phyloP scores from a whole-genome alignment of 768 basidiomycete genomes.

The Xerocomellus intermedius region DNA sequence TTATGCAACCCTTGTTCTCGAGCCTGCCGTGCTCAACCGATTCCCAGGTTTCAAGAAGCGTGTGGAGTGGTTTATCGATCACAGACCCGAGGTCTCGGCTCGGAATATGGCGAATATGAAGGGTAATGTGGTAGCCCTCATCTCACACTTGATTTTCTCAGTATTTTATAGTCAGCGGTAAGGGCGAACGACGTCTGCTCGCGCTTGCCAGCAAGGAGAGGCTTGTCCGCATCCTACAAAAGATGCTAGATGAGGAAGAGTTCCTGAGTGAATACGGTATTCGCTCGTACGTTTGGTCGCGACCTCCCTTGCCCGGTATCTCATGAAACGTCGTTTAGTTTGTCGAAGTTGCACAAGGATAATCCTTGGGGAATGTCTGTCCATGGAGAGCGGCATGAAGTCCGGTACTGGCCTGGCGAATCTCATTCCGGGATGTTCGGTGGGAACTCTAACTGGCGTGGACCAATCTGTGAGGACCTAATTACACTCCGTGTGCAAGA shows the following conservation, averaged over 20 bases:
- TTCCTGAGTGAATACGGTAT: constrained; percentile 96
- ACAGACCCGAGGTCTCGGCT: constrained; percentile 81
- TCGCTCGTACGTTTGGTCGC: constrained; percentile 68
- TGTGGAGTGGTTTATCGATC: constrained; percentile 97
- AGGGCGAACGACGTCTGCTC: constrained; percentile 81
- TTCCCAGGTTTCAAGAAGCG: constrained; percentile 99
- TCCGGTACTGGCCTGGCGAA: constrained; percentile 98
- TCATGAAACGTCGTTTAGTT: constrained; percentile 40
- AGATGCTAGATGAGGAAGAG: constrained; percentile 97
- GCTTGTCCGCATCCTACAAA: constrained; percentile 81
- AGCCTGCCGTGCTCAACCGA: constrained; percentile 82
- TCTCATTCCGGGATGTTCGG: constrained; percentile 98
- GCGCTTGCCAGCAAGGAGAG: constrained; percentile 93
- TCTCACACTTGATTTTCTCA: not conserved
- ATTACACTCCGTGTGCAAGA: not conserved
- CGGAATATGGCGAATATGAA: constrained; percentile 98
- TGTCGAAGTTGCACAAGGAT: constrained; percentile 89
- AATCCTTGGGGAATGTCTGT: constrained; percentile 95
- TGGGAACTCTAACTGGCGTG: constrained; percentile 97
- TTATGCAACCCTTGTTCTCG: constrained; percentile 91
- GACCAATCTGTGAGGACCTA: constrained; percentile 68
- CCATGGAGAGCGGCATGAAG: constrained; percentile 87
- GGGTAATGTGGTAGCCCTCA: constrained; percentile 40
- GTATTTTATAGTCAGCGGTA: constrained; percentile 48
- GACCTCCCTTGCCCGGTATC: not conserved